Percentiles rank a stretch among this genome's conserved stretches.
Conservation (phyloP, 2,329 filamentous ascomycete species). For the Trichoderma harzianum region DNA sequence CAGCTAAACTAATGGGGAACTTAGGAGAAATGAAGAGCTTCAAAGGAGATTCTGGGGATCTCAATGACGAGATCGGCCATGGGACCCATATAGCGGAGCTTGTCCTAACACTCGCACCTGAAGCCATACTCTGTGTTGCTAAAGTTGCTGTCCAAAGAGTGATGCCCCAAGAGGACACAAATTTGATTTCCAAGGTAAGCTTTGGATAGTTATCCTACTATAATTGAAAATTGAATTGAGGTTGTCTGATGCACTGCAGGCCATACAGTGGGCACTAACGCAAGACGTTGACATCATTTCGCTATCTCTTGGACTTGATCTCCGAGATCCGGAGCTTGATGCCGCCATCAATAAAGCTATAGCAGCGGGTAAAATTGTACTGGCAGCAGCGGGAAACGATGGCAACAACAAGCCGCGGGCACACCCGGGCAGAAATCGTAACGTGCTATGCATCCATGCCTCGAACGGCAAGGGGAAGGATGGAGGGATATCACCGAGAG, state of each 20-base stretch:
- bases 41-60: background rate
- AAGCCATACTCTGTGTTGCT: background rate
- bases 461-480: background rate
- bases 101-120: background rate
- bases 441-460: background rate
- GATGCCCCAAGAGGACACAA: background rate
- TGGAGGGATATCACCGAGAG: background rate
- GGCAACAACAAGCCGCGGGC: background rate
- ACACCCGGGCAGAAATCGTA: background rate
- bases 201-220: background rate
- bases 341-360: background rate
- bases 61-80: background rate
- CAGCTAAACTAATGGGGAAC: background rate
- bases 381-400: background rate
- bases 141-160: background rate
- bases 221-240: no score
- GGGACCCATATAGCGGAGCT: background rate
- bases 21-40: background rate
- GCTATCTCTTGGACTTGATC: background rate
- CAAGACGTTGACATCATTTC: background rate
- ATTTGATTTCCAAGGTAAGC: background rate
- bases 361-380: background rate
- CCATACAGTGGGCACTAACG: background rate
- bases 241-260: no score
- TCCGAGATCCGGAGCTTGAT: background rate